phyloP scores from a whole-genome alignment of 2,329 filamentous ascomycete genomes.

The Xylaria sp. region DNA sequence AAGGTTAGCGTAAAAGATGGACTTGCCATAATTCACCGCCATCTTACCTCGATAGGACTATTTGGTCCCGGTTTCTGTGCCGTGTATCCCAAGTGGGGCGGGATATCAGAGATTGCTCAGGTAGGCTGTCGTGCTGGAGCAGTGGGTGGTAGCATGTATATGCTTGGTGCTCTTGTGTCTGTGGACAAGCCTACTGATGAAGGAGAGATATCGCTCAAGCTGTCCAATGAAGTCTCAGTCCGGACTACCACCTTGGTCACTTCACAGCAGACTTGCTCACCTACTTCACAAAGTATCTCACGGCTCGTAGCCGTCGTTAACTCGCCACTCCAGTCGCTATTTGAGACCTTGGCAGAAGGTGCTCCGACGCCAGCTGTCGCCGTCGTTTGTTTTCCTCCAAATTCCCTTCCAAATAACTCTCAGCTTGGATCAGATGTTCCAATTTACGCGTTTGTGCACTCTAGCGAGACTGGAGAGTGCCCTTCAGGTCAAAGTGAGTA shows the following conservation, averaged over 20 bases:
- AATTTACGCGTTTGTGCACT: constrained; percentile 77
- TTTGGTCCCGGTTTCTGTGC: constrained; percentile 92
- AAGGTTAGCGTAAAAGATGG: constrained; percentile 73
- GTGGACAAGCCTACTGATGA: constrained; percentile 45
- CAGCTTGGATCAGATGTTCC: constrained; percentile 57
- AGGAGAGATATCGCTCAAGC: constrained; percentile 56
- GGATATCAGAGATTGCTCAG: constrained; percentile 87
- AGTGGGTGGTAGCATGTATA: constrained; percentile 91
- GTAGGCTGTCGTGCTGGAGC: constrained; percentile 90
- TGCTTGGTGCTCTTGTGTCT: constrained; percentile 77
- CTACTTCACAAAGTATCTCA: constrained; percentile 56
- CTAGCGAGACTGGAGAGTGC: constrained; percentile 92
- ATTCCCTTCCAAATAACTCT: constrained; percentile 54
- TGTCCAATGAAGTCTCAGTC: constrained; percentile 69
- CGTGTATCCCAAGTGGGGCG: constrained; percentile 93
- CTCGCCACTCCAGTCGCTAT: constrained; percentile 72
- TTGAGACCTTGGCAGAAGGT: constrained; percentile 78
- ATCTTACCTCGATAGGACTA: constrained; percentile 85
- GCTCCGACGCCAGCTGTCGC: constrained; percentile 79
- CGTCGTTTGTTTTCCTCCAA: constrained; percentile 73
- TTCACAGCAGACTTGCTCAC: constrained; percentile 50
- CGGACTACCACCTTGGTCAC: constrained; percentile 66
- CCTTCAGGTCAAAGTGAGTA: constrained; percentile 89
- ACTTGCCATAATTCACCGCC: constrained; percentile 77
- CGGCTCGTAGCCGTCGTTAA: constrained; percentile 76